Base-by-base conservation (phyloP, 208 protist species). In the Leptomonas pyrrhocoris region DNA sequence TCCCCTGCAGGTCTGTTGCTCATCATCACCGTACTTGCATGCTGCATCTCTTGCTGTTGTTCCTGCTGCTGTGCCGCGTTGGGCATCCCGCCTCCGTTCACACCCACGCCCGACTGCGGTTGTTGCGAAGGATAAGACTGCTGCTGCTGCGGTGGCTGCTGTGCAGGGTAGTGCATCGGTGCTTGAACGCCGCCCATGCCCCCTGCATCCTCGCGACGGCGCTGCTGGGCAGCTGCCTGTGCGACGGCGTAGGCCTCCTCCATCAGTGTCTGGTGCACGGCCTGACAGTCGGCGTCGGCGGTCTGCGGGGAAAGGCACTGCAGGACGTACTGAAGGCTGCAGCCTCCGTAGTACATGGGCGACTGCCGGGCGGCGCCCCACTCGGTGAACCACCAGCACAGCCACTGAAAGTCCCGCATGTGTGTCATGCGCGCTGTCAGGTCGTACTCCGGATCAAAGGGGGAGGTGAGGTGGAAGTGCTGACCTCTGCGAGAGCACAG, bases 381-480 rank as follows among this genome's bases (percentile, higher is more conserved):
- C 38, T 77, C 78, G 12, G 83, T 76, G 59, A 94, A 90, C 81
- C 80, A 88, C 68, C 82, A 81, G 69, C 90, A 94, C 49, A 93
- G 49, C 74, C 82, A 85, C 73, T 94, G 90, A 28, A 94, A 90
- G 42, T 85, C 88, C 40, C 84, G 85, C 76, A 90, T 94, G 61
- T 82, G 76, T 2, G 83, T 80, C 91, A 96, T 96, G 56, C 83
- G 79, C 15, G 88, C 86, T 9, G 90, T 94, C 18, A 96, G 61
- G 67, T 96, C 90, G 73, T 92, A 92, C 74, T 94, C 80, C 6
- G 79, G 79, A 46, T 96, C 90, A 63, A 96, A 94, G 4, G 90
- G 90, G 4, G 88, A 93, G 43, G 90, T 96, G 68, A 96, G 77
- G 61, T 86, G 88, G 23, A 94, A 85, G 70, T 91, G 77, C 74